Conservation (phyloP, 1,284 basidiomycete genomes). For the Ganoderma meredithae region DNA sequence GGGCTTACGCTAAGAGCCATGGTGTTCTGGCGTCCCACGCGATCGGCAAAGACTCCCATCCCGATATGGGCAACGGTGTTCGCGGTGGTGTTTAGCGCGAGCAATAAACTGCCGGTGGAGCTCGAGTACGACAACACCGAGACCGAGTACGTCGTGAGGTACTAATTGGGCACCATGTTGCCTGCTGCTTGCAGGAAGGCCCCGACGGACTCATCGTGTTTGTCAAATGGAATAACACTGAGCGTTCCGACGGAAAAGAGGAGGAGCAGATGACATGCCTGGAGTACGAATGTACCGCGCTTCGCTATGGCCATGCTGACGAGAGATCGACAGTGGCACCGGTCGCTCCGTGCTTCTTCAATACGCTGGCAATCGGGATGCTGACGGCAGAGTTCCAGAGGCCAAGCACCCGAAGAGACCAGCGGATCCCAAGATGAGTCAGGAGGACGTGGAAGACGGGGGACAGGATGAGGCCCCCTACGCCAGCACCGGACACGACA, state of each 20-base stretch:
- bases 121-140: slow-evolving; percentile 49
- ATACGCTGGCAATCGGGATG: slow-evolving; percentile 47
- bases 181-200: slow-evolving; percentile 55
- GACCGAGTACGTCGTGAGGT: slow-evolving; percentile 51
- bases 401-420: slow-evolving; percentile 49
- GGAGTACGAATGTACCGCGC: slow-evolving; percentile 52
- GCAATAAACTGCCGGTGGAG: slow-evolving; percentile 47
- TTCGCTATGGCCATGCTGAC: slow-evolving; percentile 47
- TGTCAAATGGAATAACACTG: neutral
- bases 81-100: slow-evolving; percentile 52
- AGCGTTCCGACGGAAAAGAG: neutral
- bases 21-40: slow-evolving; percentile 54
- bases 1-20: slow-evolving; percentile 47
- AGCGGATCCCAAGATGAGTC: slow-evolving; percentile 45
- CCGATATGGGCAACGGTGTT: slow-evolving; percentile 51
- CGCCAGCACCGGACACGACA: slow-evolving; percentile 50
- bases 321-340: slow-evolving; percentile 35
- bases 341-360: slow-evolving; percentile 38
- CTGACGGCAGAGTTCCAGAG: slow-evolving; percentile 50
- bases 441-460: slow-evolving; percentile 50
- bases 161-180: slow-evolving; percentile 53
- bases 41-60: slow-evolving; percentile 53
- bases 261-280: slow-evolving; percentile 39
- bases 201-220: slow-evolving; percentile 43
- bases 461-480: slow-evolving; percentile 54